Base-by-base conservation (phyloP, 495 filamentous ascomycete genomes). In the Tuber brumale region DNA sequence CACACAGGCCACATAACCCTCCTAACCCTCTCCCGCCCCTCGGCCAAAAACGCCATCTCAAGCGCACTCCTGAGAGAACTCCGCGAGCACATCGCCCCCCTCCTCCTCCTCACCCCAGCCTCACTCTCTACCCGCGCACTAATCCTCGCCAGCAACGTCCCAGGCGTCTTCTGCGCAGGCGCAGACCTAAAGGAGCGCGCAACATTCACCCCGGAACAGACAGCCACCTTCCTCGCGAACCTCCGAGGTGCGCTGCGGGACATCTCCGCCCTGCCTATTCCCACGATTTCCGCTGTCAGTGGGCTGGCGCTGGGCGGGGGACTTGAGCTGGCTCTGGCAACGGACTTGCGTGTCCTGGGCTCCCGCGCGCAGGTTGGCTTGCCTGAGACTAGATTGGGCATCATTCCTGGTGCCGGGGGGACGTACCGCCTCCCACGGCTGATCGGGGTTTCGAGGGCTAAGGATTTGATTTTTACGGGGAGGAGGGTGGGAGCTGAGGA, bases 321-420 rank as follows among this genome's bases (percentile, higher is more conserved):
- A 44, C 89, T 98, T 27, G 95, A 99, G 83, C 88, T 99, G 41
- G 94, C 93, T 2, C 87, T 99, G 19, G 88, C 90, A 79, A 97
- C 94, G 4, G 89, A 93, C 82, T 88, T 99, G 80, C 92, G 95
- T 74, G 90, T 99, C 74, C 89, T 97, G 78, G 87, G 89, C 48
- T 91, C 91, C 19, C 89, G 87, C 66, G 90, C 92, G 37, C 85
- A 86, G 70, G 89, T 99, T 74, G 95, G 89, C 1, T 88, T 99
- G 3, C 95, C 95, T 3, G 95, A 99, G 81, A 97, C 95, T 0
- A 86, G 93, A 0, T 88, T 99, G 1, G 95, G 91, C 37, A 98
- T 99, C 81, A 91, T 98, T 75, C 95, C 95, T 9, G 95, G 95
- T 69, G 96, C 95, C 0, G 95, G 95, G 9, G 95, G 95, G 27